Evolutionary conservation across 1,139 yeast species (phyloP).

Genomic region (Sugiyamaella pinicola): DNA sequence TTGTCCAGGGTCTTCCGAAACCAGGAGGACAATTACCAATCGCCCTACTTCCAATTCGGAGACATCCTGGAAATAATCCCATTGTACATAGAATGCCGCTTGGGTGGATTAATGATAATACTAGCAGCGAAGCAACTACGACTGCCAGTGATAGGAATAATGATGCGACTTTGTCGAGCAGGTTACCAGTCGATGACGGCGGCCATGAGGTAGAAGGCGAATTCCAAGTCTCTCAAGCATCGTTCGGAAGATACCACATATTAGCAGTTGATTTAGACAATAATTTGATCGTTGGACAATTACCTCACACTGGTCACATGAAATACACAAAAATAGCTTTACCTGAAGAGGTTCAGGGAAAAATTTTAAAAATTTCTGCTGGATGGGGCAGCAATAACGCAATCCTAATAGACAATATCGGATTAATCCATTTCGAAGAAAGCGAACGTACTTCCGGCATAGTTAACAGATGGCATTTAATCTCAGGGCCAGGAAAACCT

Average conservation of each 20-base stretch:
- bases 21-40: background rate
- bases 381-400: conserved; percentile 55
- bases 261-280: conserved; percentile 57
- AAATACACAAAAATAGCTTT: conserved; percentile 47
- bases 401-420: background rate
- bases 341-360: conserved; percentile 45
- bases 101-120: background rate
- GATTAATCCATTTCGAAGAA: conserved; percentile 6
- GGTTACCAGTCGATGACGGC: background rate
- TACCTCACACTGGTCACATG: conserved; percentile 64
- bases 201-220: background rate
- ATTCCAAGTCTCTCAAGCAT: conserved; percentile 22
- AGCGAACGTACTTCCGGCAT: conserved; percentile 5
- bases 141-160: background rate
- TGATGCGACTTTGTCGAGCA: background rate
- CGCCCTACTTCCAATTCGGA: background rate
- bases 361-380: conserved; percentile 52
- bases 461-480: conserved; percentile 5
- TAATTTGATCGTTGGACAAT: conserved; percentile 37
- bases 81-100: conserved; percentile 1
- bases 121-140: background rate
- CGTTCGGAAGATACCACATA: conserved; percentile 69
- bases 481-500: conserved; percentile 40
- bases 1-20: conserved; percentile 1
- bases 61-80: background rate